phyloP scores from a whole-genome alignment of 441 rosid genomes.

The Brassica balearica region DNA sequence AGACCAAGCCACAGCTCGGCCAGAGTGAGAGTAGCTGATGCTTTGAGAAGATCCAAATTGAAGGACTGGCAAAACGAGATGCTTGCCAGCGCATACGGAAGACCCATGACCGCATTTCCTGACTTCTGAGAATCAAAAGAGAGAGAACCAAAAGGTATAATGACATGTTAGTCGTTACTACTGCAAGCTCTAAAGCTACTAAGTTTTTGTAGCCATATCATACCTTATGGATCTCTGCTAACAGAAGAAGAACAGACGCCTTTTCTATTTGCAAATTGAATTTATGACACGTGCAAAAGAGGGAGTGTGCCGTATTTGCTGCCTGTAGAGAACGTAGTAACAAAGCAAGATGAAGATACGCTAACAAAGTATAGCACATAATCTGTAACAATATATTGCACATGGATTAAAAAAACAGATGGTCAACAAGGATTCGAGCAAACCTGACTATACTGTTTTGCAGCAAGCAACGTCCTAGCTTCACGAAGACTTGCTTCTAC shows the following conservation, averaged over 20 bases:
- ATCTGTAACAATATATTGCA: no score
- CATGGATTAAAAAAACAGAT: not conserved
- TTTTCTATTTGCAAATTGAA: conserved; percentile 88
- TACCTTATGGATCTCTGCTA: conserved; percentile 99
- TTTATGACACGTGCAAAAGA: conserved; percentile 92
- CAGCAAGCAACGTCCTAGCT: conserved; percentile 95
- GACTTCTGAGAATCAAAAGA: conserved; percentile 67
- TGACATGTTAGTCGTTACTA: conserved; percentile 5
- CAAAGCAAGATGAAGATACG: conserved; percentile 35
- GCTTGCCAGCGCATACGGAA: conserved; percentile 94
- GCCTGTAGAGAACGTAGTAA: conserved; percentile 65
- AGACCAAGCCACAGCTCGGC: conserved; percentile 94
- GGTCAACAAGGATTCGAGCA: conserved; percentile 17
- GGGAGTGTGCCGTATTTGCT: conserved; percentile 79
- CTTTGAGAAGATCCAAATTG: conserved; percentile 97
- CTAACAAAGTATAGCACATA: conserved; percentile 15
- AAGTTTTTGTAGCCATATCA: conserved; percentile 20
- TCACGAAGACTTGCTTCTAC: conserved; percentile 89
- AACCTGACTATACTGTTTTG: conserved; percentile 94
- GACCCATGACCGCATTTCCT: conserved; percentile 92
- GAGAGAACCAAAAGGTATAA: not conserved
- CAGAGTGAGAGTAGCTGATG: conserved; percentile 85
- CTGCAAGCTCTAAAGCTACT: conserved; percentile 4
- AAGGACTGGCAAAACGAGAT: conserved; percentile 94
- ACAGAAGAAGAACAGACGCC: conserved; percentile 89